A percentile compares a stretch with the other conserved stretches of the same genome.
Evolutionary conservation across 768 basidiomycete genomes (phyloP).

Genomic region (Fomitopsis pulvina): DNA sequence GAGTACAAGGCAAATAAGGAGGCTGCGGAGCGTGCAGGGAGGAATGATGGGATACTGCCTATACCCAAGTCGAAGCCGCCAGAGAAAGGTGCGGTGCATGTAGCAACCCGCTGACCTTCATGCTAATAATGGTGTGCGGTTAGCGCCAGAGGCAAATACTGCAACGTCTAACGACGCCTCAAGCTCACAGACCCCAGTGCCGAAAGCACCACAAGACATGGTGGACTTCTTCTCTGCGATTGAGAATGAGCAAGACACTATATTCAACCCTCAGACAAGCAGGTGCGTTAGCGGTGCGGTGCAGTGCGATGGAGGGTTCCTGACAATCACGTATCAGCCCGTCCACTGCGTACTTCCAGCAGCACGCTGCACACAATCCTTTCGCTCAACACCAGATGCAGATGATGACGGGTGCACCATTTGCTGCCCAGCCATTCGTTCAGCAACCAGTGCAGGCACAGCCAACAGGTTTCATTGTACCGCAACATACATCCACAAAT

Average conservation of each 20-base stretch:
- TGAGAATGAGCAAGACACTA: constrained; percentile 71
- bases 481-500: constrained; percentile 27
- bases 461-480: constrained; percentile 29
- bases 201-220: constrained; percentile 42
- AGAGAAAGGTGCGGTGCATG: constrained; percentile 24
- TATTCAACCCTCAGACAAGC: constrained; percentile 58
- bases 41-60: constrained; percentile 16
- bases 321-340: constrained; percentile 30
- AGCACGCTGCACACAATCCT: constrained; percentile 64
- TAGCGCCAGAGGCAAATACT: constrained; percentile 14
- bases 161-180: constrained; percentile 1
- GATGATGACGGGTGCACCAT: constrained; percentile 28
- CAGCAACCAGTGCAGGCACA: constrained; percentile 46
- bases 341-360: constrained; percentile 44
- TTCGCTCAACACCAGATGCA: constrained; percentile 55
- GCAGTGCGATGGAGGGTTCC: not conserved
- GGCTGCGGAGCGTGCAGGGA: constrained; percentile 41
- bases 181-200: constrained; percentile 17
- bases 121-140: not conserved
- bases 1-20: constrained; percentile 86
- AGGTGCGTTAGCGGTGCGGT: constrained; percentile 33
- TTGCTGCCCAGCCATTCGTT: constrained; percentile 52
- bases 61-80: constrained; percentile 12
- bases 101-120: not conserved
- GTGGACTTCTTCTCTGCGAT: constrained; percentile 89